Evolutionary conservation across 2,329 filamentous ascomycete species (phyloP).

Genomic region (Proliferodiscus dingleyae): DNA sequence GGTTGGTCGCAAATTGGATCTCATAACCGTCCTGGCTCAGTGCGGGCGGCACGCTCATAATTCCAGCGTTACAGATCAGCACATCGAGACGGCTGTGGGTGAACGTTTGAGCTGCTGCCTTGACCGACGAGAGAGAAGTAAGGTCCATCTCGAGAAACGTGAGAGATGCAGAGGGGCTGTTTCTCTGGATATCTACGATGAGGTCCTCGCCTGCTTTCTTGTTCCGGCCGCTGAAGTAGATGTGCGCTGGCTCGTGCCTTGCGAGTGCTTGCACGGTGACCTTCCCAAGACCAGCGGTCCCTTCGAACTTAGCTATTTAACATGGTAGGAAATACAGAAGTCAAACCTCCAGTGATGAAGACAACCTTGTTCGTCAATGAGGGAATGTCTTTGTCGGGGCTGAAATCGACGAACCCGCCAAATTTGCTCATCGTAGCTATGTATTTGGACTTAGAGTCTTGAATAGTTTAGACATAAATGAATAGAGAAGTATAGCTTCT

Average conservation of each 20-base stretch:
- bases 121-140: conserved; percentile 38
- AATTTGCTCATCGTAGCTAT: neutral
- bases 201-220: conserved; percentile 33
- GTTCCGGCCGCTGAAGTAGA: conserved; percentile 36
- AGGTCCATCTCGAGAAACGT: conserved; percentile 42
- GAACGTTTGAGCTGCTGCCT: conserved; percentile 35
- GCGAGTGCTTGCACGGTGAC: conserved; percentile 36
- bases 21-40: conserved; percentile 43
- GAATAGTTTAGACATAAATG: no score
- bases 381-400: conserved; percentile 15
- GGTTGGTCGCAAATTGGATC: conserved; percentile 44
- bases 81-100: conserved; percentile 37
- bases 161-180: conserved; percentile 20
- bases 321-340: neutral
- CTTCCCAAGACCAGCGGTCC: conserved; percentile 40
- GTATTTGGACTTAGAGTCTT: no score
- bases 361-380: conserved; percentile 16
- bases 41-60: conserved; percentile 36
- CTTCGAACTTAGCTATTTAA: conserved; percentile 6
- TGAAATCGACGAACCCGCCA: conserved; percentile 5
- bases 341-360: conserved; percentile 17
- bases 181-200: conserved; percentile 33
- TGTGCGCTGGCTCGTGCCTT: conserved; percentile 35
- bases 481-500: no score
- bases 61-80: conserved; percentile 42